phyloP scores from a whole-genome alignment of 2,329 filamentous ascomycete species.

The Dactylonectria estremocensis region DNA sequence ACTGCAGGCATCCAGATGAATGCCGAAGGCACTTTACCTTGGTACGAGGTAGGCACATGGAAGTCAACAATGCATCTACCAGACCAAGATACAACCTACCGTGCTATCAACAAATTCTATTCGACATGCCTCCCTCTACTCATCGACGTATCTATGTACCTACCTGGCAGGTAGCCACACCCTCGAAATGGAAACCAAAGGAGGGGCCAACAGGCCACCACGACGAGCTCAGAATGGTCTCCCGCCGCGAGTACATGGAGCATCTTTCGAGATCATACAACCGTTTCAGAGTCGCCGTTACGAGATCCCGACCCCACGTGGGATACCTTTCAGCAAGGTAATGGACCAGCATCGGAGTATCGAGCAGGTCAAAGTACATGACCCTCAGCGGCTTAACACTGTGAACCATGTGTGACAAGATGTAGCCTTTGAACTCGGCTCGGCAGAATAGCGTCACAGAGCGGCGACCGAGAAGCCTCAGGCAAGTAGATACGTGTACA shows the following conservation, averaged over 20 bases:
- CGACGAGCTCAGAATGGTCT: slow-evolving; percentile 3
- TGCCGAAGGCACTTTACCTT: not conserved
- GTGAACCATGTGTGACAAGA: slow-evolving; percentile 1
- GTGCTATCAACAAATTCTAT: no score
- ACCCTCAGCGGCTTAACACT: slow-evolving; percentile 7
- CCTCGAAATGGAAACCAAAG: not conserved
- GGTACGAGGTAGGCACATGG: no score
- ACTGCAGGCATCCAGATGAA: not conserved
- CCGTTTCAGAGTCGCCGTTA: slow-evolving; percentile 16
- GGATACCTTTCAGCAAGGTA: slow-evolving; percentile 2
- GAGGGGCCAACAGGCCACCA: slow-evolving; percentile 2
- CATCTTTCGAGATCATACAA: slow-evolving; percentile 2
- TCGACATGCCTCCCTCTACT: not conserved
- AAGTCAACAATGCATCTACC: no score
- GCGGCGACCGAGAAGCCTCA: slow-evolving; percentile 14
- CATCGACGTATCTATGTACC: not conserved
- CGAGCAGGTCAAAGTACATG: not conserved
- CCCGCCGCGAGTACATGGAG: slow-evolving; percentile 3
- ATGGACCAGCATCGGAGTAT: slow-evolving; percentile 1
- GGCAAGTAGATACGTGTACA: slow-evolving; percentile 15
- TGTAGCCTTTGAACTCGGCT: slow-evolving; percentile 8
- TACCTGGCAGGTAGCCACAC: no score
- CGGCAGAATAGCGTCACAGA: not conserved
- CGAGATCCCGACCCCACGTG: slow-evolving; percentile 17
- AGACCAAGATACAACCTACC: no score